Base-by-base conservation (phyloP, 176 grass and related monocot genomes). In the Carex pumila region DNA sequence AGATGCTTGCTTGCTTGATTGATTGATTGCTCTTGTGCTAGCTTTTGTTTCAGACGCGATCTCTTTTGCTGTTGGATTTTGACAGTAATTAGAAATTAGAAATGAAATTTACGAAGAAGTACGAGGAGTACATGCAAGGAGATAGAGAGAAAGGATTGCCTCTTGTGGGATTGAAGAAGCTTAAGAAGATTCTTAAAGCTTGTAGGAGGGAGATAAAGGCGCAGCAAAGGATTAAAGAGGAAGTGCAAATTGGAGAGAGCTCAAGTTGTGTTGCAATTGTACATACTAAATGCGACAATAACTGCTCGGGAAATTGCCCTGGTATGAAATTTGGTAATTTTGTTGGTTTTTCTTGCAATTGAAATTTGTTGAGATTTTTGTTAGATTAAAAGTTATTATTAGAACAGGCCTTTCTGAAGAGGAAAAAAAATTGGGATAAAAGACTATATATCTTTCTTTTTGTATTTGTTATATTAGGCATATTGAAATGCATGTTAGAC, bases 41-140 rank as follows among this genome's bases (percentile, higher is more conserved):
- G 25, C 25, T 50, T 50, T 50, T 45, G 43, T 45, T 45, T 45
- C 43, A 8, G 6, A 45, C 43, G 43, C 43, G 43, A 45, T 45
- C 7, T 45, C 43, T 7, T 45, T 50, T 10, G 0, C 11, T 50
- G 47, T 10, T 9, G 47, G 10, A 2, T 37, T 32, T 36, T 67
- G 4, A 67, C 25, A 7, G 4, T 70, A 2, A 18, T 43, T 14
- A 70, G 67, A 49, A 80, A 59, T 19, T 19, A 21, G 65, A 58
- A 32, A 97, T 97, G 94, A 97, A 97, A 87, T 94, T 97, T 30
- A 76, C 89, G 39, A 97, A 97, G 92, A 88, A 83, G 86, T 97
- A 97, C 66, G 89, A 92, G 73, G 86, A 86, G 71, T 94, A 92
- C 92, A 92, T 97, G 92, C 58, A 86, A 71, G 85, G 84, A 22